Evolutionary conservation across 108 stramenopile genomes (phyloP).

Genomic region (Conticribra weissflogii): DNA sequence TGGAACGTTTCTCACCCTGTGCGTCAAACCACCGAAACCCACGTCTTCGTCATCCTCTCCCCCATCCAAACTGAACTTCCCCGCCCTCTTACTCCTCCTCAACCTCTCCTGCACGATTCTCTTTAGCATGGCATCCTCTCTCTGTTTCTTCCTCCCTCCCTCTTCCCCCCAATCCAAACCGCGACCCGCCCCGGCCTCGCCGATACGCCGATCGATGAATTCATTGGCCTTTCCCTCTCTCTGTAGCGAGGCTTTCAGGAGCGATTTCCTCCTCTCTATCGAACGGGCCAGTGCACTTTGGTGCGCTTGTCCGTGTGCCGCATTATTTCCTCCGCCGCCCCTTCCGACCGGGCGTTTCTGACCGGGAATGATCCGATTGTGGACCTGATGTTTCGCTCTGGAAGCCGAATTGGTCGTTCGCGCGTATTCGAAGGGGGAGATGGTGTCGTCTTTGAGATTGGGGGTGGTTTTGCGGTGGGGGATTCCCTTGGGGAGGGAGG

Average conservation of each 20-base stretch:
- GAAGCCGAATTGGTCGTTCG: conserved; percentile 49
- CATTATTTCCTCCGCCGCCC: neutral
- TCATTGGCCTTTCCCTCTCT: conserved; percentile 53
- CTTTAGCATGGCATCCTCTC: conserved; percentile 74
- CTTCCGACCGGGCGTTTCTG: neutral
- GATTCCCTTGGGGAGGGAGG: conserved; percentile 71
- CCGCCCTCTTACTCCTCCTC: conserved; percentile 56
- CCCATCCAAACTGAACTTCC: conserved; percentile 69
- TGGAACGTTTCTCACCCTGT: conserved; percentile 37
- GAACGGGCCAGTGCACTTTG: conserved; percentile 24
- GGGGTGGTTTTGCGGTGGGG: conserved; percentile 37
- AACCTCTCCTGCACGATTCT: conserved; percentile 80
- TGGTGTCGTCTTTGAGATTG: conserved; percentile 8
- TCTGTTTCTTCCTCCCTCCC: conserved; percentile 36
- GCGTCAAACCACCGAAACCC: conserved; percentile 60
- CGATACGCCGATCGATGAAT: conserved; percentile 84
- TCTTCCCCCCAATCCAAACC: conserved; percentile 6
- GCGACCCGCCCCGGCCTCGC: conserved; percentile 49
- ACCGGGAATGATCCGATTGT: conserved; percentile 54
- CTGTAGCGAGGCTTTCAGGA: neutral
- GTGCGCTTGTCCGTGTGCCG: neutral
- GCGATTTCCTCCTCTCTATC: conserved; percentile 15
- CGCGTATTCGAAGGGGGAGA: conserved; percentile 81
- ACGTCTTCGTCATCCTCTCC: conserved; percentile 41
- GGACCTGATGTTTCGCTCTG: conserved; percentile 72